A percentile compares a stretch with the other conserved stretches of the same genome.
Conservation (phyloP, 2,329 filamentous ascomycete species). For the Tolypocladium inflatum region DNA sequence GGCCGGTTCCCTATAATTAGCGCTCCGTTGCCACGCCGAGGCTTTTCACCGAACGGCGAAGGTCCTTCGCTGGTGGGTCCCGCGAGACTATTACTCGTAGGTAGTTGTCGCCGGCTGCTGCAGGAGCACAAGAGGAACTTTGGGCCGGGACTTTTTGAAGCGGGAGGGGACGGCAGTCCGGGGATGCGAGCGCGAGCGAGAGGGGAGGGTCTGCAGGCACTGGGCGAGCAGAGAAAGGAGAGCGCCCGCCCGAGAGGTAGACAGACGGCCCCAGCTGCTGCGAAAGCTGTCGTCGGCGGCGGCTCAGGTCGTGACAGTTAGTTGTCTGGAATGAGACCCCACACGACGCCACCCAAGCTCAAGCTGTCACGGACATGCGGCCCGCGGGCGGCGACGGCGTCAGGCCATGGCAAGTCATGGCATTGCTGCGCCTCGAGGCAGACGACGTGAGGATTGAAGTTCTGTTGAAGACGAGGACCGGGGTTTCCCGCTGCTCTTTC, state of each 20-base stretch:
- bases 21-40: not conserved
- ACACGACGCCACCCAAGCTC: not conserved
- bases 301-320: not conserved
- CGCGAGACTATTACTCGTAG: not conserved
- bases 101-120: not conserved
- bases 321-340: not conserved
- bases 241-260: not conserved
- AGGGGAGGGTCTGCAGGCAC: not conserved
- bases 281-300: not conserved
- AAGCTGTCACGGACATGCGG: not conserved
- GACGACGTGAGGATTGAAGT: not conserved
- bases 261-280: not conserved
- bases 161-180: not conserved
- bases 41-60: not conserved
- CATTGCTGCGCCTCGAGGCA: not conserved
- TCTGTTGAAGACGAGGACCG: not conserved
- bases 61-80: not conserved
- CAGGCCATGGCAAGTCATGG: not conserved
- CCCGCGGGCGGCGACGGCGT: not conserved
- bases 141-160: not conserved
- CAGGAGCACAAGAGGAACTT: not conserved
- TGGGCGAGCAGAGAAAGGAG: not conserved
- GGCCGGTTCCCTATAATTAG: not conserved
- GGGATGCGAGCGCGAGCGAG: not conserved
- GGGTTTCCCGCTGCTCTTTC: not conserved